Base-by-base conservation (phyloP, 116 monocot genomes). In the Cymodocea nodosa region DNA sequence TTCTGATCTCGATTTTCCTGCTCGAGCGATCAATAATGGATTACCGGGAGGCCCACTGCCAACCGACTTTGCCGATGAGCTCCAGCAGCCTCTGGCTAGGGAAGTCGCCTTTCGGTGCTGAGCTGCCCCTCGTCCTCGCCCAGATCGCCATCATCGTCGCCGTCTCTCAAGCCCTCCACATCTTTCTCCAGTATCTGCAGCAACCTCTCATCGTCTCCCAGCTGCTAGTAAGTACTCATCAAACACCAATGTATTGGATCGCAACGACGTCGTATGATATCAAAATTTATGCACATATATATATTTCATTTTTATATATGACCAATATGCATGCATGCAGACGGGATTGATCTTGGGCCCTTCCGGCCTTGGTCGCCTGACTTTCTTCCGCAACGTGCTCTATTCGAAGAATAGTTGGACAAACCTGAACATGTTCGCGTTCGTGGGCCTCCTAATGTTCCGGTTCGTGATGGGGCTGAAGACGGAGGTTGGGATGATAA, bases 131-230 rank as follows among this genome's bases (percentile, higher is more conserved):
- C 23, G 50, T 64, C 20, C 11, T 64, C 50, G 5, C 50, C 15
- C 64, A 64, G 40, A 50, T 70, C 24, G 16, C 22, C 15, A 50
- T 10, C 60, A 36, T 66, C 66, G 53, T 52, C 53, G 30, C 35
- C 52, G 14, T 53, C 52, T 53, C 51, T 9, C 35, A 35, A 25
- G 14, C n/a, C 23, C 19, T 66, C 4, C 64, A 64, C 50, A 3
- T 0, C 50, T 24, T 54, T 11, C 56, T 55, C 39, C 37, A 19
- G 0, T 39, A 37, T 15, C 68, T 68, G 22, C 36, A 56, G 2
- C 68, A 68, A 8, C 56, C 68, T 8, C 7, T 22, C 39, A 40
- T 68, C 52, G 68, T 68, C 56, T 68, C 68, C n/a, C 68, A 68
- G 24, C 36, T 67, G 12, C 14, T 67, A 2, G 67, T 67, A 67